These are phyloP conservation scores for Boletus pseudo-olivaceus DNA, from an alignment of 768 basidiomycete species.

Conservation along the genomic window DNA sequence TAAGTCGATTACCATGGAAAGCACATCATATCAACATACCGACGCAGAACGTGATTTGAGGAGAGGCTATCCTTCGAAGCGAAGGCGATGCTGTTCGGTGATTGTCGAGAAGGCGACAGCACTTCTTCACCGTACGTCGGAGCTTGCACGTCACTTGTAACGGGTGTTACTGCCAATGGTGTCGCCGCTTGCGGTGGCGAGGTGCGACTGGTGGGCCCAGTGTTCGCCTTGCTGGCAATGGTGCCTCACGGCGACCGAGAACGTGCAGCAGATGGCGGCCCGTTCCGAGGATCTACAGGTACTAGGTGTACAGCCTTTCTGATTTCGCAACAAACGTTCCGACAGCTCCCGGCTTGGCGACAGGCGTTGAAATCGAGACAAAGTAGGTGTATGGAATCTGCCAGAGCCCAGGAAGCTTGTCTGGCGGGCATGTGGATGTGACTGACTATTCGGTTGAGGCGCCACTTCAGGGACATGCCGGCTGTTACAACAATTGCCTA, in stretches of 20 bases:
- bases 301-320: slow-evolving; percentile 16
- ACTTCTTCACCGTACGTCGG: not conserved
- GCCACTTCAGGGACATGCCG: slow-evolving; percentile 16
- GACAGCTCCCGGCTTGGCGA: slow-evolving; percentile 6
- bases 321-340: slow-evolving; percentile 5
- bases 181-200: not conserved
- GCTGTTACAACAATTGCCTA: slow-evolving; percentile 20
- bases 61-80: slow-evolving; percentile 8
- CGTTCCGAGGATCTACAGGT: slow-evolving; percentile 16
- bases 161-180: too few species aligned
- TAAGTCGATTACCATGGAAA: not conserved
- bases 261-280: not conserved
- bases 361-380: not conserved
- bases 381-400: not conserved
- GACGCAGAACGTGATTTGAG: not conserved
- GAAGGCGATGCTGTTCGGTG: slow-evolving; percentile 1
- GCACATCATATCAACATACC: not conserved
- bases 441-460: slow-evolving; percentile 4
- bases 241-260: not conserved
- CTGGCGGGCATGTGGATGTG: not conserved
- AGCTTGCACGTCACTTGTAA: not conserved
- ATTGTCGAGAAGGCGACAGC: slow-evolving; percentile 16
- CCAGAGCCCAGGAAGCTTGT: not conserved
- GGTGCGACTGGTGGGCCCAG: not conserved
- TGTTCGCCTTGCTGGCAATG: not conserved